Evolutionary conservation across 345 rosid species (phyloP).

Genomic region (Citrus hindsii): DNA sequence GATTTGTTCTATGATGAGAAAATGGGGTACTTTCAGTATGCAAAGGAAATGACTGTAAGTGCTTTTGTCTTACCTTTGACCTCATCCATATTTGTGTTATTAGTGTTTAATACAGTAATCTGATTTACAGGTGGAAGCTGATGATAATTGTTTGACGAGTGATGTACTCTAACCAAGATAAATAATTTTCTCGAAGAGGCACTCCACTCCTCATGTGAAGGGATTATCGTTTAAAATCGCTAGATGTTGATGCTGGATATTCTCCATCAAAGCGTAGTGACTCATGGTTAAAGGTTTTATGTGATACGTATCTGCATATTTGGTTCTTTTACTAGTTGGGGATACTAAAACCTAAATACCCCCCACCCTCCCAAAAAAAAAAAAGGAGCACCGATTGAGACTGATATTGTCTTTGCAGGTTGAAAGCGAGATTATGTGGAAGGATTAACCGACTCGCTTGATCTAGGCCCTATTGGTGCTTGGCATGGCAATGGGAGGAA

Average conservation of each 20-base stretch:
- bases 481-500: constrained; percentile 96
- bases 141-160: constrained; percentile 46
- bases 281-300: constrained; percentile 80
- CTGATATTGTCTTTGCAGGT: constrained; percentile 44
- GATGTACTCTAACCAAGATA: constrained; percentile 41
- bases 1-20: constrained; percentile 60
- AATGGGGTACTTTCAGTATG: constrained; percentile 62
- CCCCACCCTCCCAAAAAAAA: no score
- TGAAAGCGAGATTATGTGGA: constrained; percentile 86
- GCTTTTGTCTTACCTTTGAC: constrained; percentile 1
- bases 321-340: not conserved
- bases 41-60: constrained; percentile 70
- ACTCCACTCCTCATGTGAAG: constrained; percentile 71
- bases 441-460: constrained; percentile 76
- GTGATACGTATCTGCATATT: not conserved
- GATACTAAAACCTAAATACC: no score
- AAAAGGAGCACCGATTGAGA: not conserved
- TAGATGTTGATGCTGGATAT: constrained; percentile 72
- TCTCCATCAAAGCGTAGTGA: constrained; percentile 81
- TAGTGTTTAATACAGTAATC: constrained; percentile 3
- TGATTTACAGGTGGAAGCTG: constrained; percentile 50
- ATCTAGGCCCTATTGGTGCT: constrained; percentile 91
- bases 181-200: constrained; percentile 69
- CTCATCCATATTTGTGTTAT: not conserved
- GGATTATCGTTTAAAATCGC: constrained; percentile 76